Evolutionary conservation across 768 basidiomycete species (phyloP).

Genomic region (Lactifluus subvellereus): DNA sequence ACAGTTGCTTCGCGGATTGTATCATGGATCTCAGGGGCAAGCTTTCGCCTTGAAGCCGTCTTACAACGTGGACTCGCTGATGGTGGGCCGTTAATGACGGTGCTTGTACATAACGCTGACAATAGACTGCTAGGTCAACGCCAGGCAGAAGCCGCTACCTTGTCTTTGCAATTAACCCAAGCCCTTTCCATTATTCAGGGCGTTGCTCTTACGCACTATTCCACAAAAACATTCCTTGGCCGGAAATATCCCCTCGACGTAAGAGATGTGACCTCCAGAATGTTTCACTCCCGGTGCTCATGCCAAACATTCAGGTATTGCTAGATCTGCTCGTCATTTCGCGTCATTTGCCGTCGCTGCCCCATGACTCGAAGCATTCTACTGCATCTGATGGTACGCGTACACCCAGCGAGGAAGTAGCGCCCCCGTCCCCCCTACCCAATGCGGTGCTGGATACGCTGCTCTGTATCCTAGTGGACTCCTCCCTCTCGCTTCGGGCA

Average conservation of each 20-base stretch:
- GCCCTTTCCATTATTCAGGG: constrained; percentile 74
- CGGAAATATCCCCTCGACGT: constrained; percentile 67
- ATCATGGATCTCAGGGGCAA: constrained; percentile 52
- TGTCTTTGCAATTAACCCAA: constrained; percentile 51
- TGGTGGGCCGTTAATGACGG: constrained; percentile 29
- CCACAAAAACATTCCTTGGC: constrained; percentile 66
- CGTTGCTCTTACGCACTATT: constrained; percentile 57
- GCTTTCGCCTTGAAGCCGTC: constrained; percentile 44
- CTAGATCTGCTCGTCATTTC: constrained; percentile 66
- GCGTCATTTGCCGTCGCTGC: constrained; percentile 43
- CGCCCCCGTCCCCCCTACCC: constrained; percentile 19
- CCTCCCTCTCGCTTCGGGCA: constrained; percentile 60
- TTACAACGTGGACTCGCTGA: constrained; percentile 43
- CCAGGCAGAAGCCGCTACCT: constrained; percentile 41
- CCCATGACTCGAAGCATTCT: constrained; percentile 19
- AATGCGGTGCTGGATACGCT: constrained; percentile 78
- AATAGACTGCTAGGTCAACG: constrained; percentile 26
- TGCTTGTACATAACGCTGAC: constrained; percentile 14
- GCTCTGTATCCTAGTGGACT: constrained; percentile 85
- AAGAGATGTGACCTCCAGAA: constrained; percentile 21
- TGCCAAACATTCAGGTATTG: constrained; percentile 46
- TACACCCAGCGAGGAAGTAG: constrained; percentile 5
- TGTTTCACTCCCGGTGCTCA: background rate
- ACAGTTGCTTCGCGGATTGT: constrained; percentile 65
- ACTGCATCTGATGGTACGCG: constrained; percentile 30